Base-by-base conservation (phyloP, 2,329 filamentous ascomycete species). In the Ceratocystis cubensis region DNA sequence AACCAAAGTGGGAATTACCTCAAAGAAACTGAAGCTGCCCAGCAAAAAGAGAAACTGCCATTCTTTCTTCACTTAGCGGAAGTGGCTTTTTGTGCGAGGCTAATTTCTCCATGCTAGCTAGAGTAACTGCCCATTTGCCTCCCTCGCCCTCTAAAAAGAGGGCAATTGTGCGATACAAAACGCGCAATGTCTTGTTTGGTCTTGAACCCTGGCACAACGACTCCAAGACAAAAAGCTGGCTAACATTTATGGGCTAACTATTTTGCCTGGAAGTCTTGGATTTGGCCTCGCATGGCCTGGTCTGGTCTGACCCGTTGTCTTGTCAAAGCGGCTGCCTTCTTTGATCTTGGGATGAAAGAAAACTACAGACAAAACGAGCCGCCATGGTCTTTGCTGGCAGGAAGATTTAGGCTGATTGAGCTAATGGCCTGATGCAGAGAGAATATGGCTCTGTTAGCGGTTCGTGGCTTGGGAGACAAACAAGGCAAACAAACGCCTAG, bases 121-220 rank as follows among this genome's bases (percentile, higher is more conserved):
- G 6, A 53, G 48, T 13, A 53, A 53, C 53, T 59, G 28, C 25
- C 53, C 15, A 30, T 37, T 59, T 59, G 33, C 10, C 33, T 13
- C 33, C 10, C 33, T 37, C 8, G 33, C 33, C 10, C 10, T 25
- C 20, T n/a, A 25, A 20, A 37, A 61, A 59, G 28, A 59, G 53
- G 10, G 17, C 53, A 59, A 17, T 59, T 59, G 53, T 30, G 28
- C n/a, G 17, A 59, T 59, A 17, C 53, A 59, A 33, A 59, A 59
- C 53, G 53, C 53, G 25, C 28, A 59, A 30, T 59, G 53, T 59
- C 53, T 59, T 25, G 53, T 59, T 59, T 59, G 28, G 53, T n/a
- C 53, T 30, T 59, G 53, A 59, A 59, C 53, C 53, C 53, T 30
- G 28, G 53, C 53, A 13, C 53, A 8, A 17, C 53, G 28, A 20